A percentile compares a stretch with the other conserved stretches of the same genome.
These are phyloP conservation scores for Mortierella sp. DNA, from an alignment of 371 early-diverging fungal genomes.

Conservation along the genomic window DNA sequence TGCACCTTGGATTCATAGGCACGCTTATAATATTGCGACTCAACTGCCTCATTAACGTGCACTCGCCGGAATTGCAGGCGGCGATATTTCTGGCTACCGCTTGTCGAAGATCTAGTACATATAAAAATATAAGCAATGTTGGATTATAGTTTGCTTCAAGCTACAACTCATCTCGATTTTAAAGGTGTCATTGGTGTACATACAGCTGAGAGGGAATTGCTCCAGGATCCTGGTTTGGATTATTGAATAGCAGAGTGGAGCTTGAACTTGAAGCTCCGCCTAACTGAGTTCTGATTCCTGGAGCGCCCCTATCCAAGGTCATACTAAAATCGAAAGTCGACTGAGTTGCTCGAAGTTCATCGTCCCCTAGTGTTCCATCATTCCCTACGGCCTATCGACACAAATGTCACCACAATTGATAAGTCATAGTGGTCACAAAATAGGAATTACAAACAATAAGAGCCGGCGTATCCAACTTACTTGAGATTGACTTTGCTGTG, in stretches of 20 bases:
- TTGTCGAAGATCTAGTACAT: background rate
- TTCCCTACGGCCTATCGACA: slow-evolving; percentile 17
- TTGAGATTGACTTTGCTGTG: slow-evolving; percentile 61
- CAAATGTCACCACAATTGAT: background rate
- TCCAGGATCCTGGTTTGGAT: slow-evolving; percentile 9
- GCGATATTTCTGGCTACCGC: slow-evolving; percentile 30
- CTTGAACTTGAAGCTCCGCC: slow-evolving; percentile 32
- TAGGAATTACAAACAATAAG: background rate
- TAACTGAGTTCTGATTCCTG: slow-evolving; percentile 43
- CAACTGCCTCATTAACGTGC: background rate
- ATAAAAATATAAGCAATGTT: background rate
- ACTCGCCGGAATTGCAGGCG: slow-evolving; percentile 29
- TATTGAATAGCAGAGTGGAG: slow-evolving; percentile 45
- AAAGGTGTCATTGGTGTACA: background rate
- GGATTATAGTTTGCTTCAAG: background rate
- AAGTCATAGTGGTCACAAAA: background rate
- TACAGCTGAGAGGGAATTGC: slow-evolving; percentile 18
- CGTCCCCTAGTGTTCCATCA: slow-evolving; percentile 25
- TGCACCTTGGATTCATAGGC: slow-evolving; percentile 30
- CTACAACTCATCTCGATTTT: background rate
- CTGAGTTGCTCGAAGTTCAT: slow-evolving; percentile 68
- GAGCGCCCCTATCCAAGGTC: slow-evolving; percentile 57
- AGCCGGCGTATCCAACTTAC: background rate
- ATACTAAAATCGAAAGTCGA: slow-evolving; percentile 63
- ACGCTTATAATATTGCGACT: slow-evolving; percentile 27